Percentiles rank a stretch among this genome's conserved stretches.
phyloP scores from a whole-genome alignment of 2,329 filamentous ascomycete species.

The Xylariales sp. region DNA sequence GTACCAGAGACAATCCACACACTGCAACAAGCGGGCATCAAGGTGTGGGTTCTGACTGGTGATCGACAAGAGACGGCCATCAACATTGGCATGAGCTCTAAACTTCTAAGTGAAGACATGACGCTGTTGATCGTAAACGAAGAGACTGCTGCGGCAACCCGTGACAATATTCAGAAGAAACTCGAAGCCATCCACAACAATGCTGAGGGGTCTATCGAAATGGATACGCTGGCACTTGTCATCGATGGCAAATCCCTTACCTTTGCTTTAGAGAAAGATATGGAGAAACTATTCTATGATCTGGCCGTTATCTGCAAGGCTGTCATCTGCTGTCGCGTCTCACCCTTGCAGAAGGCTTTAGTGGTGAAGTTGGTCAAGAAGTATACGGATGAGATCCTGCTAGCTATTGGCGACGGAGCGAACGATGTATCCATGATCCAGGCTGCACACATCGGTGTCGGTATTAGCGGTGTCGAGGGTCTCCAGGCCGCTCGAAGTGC shows the following conservation, averaged over 20 bases:
- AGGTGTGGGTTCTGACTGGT: slow-evolving; percentile 96
- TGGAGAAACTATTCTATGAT: slow-evolving; percentile 91
- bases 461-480: slow-evolving; percentile 95
- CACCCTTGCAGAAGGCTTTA: slow-evolving; percentile 91
- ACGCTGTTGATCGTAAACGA: slow-evolving; percentile 95
- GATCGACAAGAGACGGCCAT: slow-evolving; percentile 98
- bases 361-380: slow-evolving; percentile 98
- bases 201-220: slow-evolving; percentile 68
- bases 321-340: slow-evolving; percentile 97
- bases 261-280: slow-evolving; percentile 84
- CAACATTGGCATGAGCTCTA: slow-evolving; percentile 99
- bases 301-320: slow-evolving; percentile 95
- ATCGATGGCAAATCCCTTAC: slow-evolving; percentile 97
- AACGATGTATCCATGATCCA: slow-evolving; percentile 99
- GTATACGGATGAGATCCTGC: slow-evolving; percentile 80
- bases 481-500: slow-evolving; percentile 93
- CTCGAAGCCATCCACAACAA: slow-evolving; percentile 85
- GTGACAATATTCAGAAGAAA: slow-evolving; percentile 90
- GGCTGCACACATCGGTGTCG: slow-evolving; percentile 94
- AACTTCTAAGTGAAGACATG: slow-evolving; percentile 98
- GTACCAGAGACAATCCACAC: slow-evolving; percentile 98
- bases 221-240: slow-evolving; percentile 82
- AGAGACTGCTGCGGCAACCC: slow-evolving; percentile 70
- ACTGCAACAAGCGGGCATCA: slow-evolving; percentile 92
- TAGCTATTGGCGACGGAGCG: slow-evolving; percentile 94